Percentiles rank a stretch among this genome's conserved stretches.
Evolutionary conservation across 1,139 yeast species (phyloP).

Genomic region (Saccharomycopsis crataegensis): DNA sequence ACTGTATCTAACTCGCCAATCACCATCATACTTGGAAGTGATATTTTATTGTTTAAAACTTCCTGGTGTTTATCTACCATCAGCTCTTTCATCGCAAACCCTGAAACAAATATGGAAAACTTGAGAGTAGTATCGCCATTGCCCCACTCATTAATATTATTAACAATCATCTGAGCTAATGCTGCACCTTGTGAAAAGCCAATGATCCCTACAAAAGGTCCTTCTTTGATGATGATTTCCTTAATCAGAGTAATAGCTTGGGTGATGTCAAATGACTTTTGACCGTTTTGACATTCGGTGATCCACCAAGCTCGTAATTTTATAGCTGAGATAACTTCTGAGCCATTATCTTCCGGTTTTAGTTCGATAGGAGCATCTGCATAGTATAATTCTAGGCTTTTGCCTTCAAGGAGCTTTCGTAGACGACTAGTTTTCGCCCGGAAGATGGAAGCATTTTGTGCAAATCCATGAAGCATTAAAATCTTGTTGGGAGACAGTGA

Average conservation of each 20-base stretch:
- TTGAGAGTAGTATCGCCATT: slow-evolving; percentile 32
- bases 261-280: slow-evolving; percentile 27
- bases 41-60: slow-evolving; percentile 30
- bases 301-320: slow-evolving; percentile 20
- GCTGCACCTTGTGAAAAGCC: slow-evolving; percentile 97
- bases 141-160: slow-evolving; percentile 36
- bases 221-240: slow-evolving; percentile 52
- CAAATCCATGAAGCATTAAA: slow-evolving; percentile 49
- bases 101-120: slow-evolving; percentile 44
- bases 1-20: slow-evolving; percentile 45
- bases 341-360: slow-evolving; percentile 45
- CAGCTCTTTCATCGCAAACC: slow-evolving; percentile 29
- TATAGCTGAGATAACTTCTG: not conserved
- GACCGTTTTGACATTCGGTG: slow-evolving; percentile 21
- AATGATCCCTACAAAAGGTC: slow-evolving; percentile 82
- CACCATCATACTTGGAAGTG: slow-evolving; percentile 63
- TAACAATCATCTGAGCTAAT: slow-evolving; percentile 52
- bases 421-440: slow-evolving; percentile 75
- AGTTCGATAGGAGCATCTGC: slow-evolving; percentile 68
- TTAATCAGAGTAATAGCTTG: slow-evolving; percentile 44
- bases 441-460: slow-evolving; percentile 67
- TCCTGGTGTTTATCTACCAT: slow-evolving; percentile 34
- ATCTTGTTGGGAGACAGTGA: slow-evolving; percentile 24
- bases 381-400: slow-evolving; percentile 63
- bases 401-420: slow-evolving; percentile 60